Base-by-base conservation (phyloP, 202 grass and related monocot species). In the Alloteropsis angusta region DNA sequence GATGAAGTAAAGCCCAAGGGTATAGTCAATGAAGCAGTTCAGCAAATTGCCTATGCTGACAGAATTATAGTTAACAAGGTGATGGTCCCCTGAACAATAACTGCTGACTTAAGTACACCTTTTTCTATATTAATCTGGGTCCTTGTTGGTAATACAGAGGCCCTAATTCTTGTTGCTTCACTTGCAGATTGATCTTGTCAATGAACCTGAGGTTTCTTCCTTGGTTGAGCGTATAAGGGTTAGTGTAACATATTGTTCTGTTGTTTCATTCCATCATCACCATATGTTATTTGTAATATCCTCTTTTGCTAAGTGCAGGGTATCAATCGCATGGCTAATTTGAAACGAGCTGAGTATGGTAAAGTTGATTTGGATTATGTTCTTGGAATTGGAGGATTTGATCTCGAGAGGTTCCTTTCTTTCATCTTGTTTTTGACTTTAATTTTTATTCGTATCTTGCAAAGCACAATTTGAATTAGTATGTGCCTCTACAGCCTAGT, bases 1-100 rank as follows among this genome's bases (percentile, higher is more conserved):
- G 90, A 96, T 89, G 92, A 99, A 71, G 87, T 91, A 78, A 99
- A 99, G 77, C 92, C 96, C 34, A 88, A 93, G 86, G 96, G 96
- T 73, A 82, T 99, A 72, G 90, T 99, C 45, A 99, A 99, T 74
- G 96, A 99, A 71, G 96, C 92, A 70, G 88, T 93, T 84, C 89
- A 99, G 78, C 96, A 99, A 56, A 99, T 99, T 82, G 96, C 96
- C 1, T 99, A 99, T 88, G 92, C 92, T 86, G 96, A 99, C 68
- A 94, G 90, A 89, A 99, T 99, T 79, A 93, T 99, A 68, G 88
- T 99, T 83, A 99, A 99, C 85, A 99, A 99, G 96, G 96, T 98
- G 63, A 83, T 68, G 28, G 5, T 85, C 47, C 47, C 54, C 10
- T 66, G 54, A 32, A 50, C 25, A 38, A 54, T 22, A 44, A 30